Percentiles rank a stretch among this genome's conserved stretches.
Evolutionary conservation across 164 flowering plant species (phyloP).

Genomic region (Umbellularia californica): DNA sequence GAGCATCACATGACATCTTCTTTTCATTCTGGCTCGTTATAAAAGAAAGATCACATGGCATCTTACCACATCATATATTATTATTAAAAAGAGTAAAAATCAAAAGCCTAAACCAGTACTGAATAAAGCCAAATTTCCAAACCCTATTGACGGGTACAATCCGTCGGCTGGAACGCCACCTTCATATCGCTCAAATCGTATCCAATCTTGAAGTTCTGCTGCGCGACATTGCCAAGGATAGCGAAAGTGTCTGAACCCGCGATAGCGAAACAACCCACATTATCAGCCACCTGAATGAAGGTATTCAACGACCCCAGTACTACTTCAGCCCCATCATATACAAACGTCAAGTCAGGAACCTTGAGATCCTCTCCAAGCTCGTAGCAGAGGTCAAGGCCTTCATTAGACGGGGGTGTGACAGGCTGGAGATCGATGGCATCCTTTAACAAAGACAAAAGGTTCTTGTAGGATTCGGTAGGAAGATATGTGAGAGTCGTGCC

Average conservation of each 20-base stretch:
- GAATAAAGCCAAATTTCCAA: not conserved
- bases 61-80: no score
- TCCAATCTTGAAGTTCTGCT: conserved; percentile 24
- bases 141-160: conserved; percentile 20
- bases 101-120: no score
- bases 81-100: no score
- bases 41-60: no score
- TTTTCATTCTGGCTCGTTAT: no score
- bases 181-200: conserved; percentile 23
- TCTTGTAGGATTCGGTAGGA: conserved; percentile 10
- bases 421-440: conserved; percentile 8
- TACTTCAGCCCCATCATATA: conserved; percentile 34
- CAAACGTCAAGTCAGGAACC: conserved; percentile 22
- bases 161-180: conserved; percentile 25
- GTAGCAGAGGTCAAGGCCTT: conserved; percentile 15
- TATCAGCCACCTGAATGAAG: conserved; percentile 9
- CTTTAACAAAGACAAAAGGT: not conserved
- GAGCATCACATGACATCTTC: no score
- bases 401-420: not conserved
- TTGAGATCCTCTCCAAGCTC: not conserved
- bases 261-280: conserved; percentile 22
- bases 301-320: conserved; percentile 17
- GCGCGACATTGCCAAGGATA: conserved; percentile 28
- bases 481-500: conserved; percentile 50
- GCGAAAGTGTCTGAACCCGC: not conserved